phyloP scores from a whole-genome alignment of 2,329 filamentous ascomycete species.

The Alternaria panax region DNA sequence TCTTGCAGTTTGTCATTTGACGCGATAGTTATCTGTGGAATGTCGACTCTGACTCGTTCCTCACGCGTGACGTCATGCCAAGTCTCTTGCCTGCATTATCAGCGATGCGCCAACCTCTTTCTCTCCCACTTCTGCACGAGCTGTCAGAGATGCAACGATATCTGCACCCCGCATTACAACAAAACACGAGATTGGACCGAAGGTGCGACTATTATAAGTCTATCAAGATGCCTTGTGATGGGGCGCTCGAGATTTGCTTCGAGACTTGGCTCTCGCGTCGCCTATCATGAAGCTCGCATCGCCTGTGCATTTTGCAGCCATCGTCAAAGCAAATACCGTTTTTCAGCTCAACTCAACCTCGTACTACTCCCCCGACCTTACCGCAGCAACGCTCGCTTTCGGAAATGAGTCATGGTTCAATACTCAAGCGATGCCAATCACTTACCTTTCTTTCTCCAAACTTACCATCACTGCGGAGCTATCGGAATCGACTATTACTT shows the following conservation, averaged over 20 bases:
- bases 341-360: constrained; percentile 13
- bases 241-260: not conserved
- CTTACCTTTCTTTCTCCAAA: constrained; percentile 2
- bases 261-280: not conserved
- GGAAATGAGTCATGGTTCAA: not conserved
- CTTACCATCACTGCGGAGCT: not conserved
- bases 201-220: not conserved
- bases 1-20: not conserved
- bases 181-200: not conserved
- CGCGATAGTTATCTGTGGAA: constrained; percentile 10
- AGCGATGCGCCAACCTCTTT: constrained; percentile 3
- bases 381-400: constrained; percentile 1
- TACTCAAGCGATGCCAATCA: constrained; percentile 5
- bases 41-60: not conserved
- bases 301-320: not conserved
- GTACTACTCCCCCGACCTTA: constrained; percentile 8
- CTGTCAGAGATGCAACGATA: not conserved
- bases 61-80: constrained; percentile 16
- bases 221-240: not conserved
- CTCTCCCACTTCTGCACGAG: constrained; percentile 9
- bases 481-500: constrained; percentile 2
- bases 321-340: not conserved
- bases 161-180: not conserved
- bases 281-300: constrained; percentile 2
- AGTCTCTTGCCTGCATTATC: constrained; percentile 9